phyloP scores from a whole-genome alignment of 1,284 basidiomycete species.

The Inonotus obliquus region DNA sequence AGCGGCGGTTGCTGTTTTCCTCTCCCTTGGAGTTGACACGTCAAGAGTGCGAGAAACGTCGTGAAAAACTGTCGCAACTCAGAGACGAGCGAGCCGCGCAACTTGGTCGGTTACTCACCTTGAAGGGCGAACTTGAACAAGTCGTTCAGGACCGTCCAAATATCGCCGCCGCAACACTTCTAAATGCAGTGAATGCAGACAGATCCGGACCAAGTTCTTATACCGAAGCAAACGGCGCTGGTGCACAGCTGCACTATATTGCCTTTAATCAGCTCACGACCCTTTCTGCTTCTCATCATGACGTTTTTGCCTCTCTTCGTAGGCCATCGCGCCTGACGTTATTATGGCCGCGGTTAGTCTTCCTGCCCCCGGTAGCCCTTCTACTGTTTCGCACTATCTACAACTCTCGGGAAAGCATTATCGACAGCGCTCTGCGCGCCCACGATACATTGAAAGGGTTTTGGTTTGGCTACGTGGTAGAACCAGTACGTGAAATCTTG shows the following conservation, averaged over 20 bases:
- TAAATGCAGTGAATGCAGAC: not conserved
- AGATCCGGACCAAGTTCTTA: not conserved
- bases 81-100: slow-evolving; percentile 60
- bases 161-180: not conserved
- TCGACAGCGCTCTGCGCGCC: slow-evolving; percentile 55
- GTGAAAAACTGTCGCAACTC: slow-evolving; percentile 51
- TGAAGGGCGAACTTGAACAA: slow-evolving; percentile 40
- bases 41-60: slow-evolving; percentile 60
- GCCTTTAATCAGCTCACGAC: slow-evolving; percentile 26
- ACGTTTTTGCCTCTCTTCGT: slow-evolving; percentile 36
- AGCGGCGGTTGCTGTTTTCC: slow-evolving; percentile 22
- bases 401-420: slow-evolving; percentile 45
- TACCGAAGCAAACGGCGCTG: not conserved
- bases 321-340: slow-evolving; percentile 56
- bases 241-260: slow-evolving; percentile 19
- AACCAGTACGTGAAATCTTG: slow-evolving; percentile 80
- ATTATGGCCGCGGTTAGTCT: slow-evolving; percentile 63
- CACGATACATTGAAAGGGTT: slow-evolving; percentile 74
- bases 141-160: slow-evolving; percentile 8
- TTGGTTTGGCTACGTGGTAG: slow-evolving; percentile 81
- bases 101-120: slow-evolving; percentile 52
- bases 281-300: slow-evolving; percentile 29
- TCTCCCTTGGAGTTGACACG: slow-evolving; percentile 52
- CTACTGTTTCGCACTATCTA: slow-evolving; percentile 46
- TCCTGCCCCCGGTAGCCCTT: slow-evolving; percentile 58